Evolutionary conservation across 805 yeast genomes (phyloP).

Genomic region (Candida oleophila): DNA sequence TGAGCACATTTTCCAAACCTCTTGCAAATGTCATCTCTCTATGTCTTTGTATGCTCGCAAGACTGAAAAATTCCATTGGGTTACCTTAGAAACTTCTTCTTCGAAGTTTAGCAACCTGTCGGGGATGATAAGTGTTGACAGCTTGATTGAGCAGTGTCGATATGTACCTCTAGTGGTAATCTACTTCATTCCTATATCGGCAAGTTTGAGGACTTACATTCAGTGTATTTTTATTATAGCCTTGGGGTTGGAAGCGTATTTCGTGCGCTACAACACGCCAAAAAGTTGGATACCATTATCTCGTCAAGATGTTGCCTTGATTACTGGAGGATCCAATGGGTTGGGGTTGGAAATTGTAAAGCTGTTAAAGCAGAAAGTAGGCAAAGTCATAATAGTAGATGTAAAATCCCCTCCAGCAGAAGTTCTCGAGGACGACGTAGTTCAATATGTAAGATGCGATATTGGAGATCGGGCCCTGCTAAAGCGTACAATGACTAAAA

Average conservation of each 20-base stretch:
- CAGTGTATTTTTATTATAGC: background rate
- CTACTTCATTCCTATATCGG: background rate
- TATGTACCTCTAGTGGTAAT: too few species aligned
- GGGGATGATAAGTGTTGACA: too few species aligned
- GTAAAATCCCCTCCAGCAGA: conserved; percentile 12
- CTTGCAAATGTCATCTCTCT: too few species aligned
- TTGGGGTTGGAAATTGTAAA: conserved; percentile 44
- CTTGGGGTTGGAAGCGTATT: background rate
- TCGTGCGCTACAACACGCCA: background rate
- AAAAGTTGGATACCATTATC: background rate
- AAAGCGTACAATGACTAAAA: conserved; percentile 12
- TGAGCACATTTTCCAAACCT: too few species aligned
- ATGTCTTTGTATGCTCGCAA: too few species aligned
- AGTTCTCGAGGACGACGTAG: conserved; percentile 2
- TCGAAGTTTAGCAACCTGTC: too few species aligned
- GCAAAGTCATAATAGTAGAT: conserved; percentile 33
- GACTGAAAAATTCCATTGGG: too few species aligned
- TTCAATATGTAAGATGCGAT: conserved; percentile 25
- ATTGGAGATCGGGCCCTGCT: conserved; percentile 17
- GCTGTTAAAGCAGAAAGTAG: conserved; percentile 15
- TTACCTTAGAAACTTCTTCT: too few species aligned
- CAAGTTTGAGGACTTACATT: background rate
- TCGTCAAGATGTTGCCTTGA: conserved; percentile 26
- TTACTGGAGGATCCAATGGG: conserved; percentile 55
- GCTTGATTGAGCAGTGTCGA: too few species aligned